Evolutionary conservation across 257 asterid species (phyloP), one percentile per base, ranked within the genome.

Genomic region (Striga asiatica): DNA sequence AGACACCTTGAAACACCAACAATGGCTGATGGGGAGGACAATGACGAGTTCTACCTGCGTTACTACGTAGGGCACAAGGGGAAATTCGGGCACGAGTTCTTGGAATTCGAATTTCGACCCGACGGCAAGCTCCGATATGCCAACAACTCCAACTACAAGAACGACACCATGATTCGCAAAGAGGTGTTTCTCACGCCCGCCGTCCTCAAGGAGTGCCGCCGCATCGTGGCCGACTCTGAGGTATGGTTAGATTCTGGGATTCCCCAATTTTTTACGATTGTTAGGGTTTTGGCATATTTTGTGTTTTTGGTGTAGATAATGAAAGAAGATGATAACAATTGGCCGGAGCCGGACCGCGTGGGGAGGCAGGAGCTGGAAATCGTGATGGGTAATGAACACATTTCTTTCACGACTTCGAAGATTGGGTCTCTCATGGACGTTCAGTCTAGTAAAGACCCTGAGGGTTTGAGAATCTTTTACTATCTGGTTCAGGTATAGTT

Each of bases 291-390:
- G 62, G 46, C 17, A 14, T 42, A 6, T 37, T 63, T 39, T 46
- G 18, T 17, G 31, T 19, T 22, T 13, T 41, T 29, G 19, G n/a
- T 55, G 62, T 64, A 91, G 98, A 84, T 91, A 64, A 84, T 91
- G 98, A 87, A 87, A 80, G 98, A 91, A 72, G 98, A 91, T 61
- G 98, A 91, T 68, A 87, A 73, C 74, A 91, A 81, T 48, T 91
- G 97, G 98, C 98, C 98, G 21, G 97, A 87, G 71, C 97, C 98
- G 1, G 95, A 91, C 68, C 91, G 96, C n/a, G 88, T 87, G 17
- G 98, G 98, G 50, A 84, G 98, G 76, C 98, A 92, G 66, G 98
- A 92, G 77, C 89, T 92, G 66, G 98, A 92, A 79, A 92, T 92
- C 74, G 98, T 92, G 73, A 82, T 92, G 94, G 97, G 96, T 35